Percentiles rank a stretch among this genome's conserved stretches.
Conservation (phyloP, 179 eudicot species). For the Kewa caespitosa region DNA sequence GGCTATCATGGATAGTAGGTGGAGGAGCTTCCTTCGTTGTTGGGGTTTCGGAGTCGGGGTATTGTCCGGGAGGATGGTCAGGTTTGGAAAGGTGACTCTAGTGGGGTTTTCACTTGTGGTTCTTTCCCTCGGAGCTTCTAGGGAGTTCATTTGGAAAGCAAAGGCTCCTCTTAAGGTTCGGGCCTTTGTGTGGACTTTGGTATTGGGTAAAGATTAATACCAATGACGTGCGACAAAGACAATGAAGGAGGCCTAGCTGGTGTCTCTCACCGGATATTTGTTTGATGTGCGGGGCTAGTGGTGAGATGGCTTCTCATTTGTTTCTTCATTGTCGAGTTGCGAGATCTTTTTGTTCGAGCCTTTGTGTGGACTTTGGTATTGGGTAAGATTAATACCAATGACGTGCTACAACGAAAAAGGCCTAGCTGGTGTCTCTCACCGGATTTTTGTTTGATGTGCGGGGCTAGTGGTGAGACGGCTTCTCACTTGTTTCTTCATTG, state of each 20-base stretch:
- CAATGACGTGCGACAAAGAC: background rate
- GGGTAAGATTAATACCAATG: background rate
- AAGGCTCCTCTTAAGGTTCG: background rate
- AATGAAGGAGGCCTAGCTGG: background rate
- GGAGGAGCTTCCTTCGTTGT: background rate
- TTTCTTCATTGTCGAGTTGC: background rate
- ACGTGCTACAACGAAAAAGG: background rate
- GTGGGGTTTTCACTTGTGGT: background rate
- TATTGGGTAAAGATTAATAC: background rate
- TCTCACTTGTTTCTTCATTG: background rate
- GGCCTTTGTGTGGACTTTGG: background rate
- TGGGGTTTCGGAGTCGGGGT: background rate
- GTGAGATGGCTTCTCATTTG: background rate
- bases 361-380: background rate
- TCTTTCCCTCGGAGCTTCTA: too few relatives aligned
- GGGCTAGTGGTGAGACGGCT: background rate
- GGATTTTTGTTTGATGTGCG: background rate
- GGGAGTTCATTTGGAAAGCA: background rate
- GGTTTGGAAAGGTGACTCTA: background rate
- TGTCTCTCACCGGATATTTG: background rate
- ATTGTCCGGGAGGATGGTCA: background rate
- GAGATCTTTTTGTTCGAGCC: too few relatives aligned
- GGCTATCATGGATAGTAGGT: too few relatives aligned
- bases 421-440: background rate
- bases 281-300: background rate